A percentile compares a stretch with the other conserved stretches of the same genome.
Conservation (phyloP, 2,329 filamentous ascomycete genomes). For the Aureobasidium sp. region DNA sequence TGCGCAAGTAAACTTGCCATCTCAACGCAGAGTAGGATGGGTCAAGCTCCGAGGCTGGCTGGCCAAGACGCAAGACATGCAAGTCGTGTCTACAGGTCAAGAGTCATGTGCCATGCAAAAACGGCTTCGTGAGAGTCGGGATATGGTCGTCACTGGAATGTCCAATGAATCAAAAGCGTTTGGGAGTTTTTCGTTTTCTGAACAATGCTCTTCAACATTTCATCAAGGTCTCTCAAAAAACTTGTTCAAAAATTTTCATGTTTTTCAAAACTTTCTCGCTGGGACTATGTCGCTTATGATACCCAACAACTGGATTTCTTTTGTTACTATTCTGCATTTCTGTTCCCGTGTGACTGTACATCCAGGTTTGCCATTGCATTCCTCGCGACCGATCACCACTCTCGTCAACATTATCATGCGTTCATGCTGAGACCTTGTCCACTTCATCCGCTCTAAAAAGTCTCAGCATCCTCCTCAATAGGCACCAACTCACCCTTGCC, state of each 20-base stretch:
- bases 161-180: conserved; percentile 6
- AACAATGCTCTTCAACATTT: conserved; percentile 4
- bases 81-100: conserved; percentile 6
- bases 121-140: conserved; percentile 5
- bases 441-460: conserved; percentile 22
- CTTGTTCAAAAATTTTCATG: neutral
- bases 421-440: neutral
- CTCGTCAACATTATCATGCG: no score
- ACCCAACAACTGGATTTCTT: conserved; percentile 9
- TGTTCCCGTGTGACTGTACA: neutral
- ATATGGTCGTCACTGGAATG: conserved; percentile 8
- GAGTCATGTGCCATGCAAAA: conserved; percentile 3
- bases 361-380: neutral
- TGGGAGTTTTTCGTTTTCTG: conserved; percentile 1
- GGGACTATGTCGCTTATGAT: neutral
- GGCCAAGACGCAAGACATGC: neutral
- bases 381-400: neutral
- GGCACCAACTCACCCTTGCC: conserved; percentile 43
- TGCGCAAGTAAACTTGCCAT: conserved; percentile 60
- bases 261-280: neutral
- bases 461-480: conserved; percentile 37
- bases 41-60: neutral
- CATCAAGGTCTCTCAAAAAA: conserved; percentile 7
- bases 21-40: neutral
- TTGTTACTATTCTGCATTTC: neutral